These are phyloP conservation scores for Phalaenopsis equestris DNA, from an alignment of 106 monocot species.

Conservation along the genomic window DNA sequence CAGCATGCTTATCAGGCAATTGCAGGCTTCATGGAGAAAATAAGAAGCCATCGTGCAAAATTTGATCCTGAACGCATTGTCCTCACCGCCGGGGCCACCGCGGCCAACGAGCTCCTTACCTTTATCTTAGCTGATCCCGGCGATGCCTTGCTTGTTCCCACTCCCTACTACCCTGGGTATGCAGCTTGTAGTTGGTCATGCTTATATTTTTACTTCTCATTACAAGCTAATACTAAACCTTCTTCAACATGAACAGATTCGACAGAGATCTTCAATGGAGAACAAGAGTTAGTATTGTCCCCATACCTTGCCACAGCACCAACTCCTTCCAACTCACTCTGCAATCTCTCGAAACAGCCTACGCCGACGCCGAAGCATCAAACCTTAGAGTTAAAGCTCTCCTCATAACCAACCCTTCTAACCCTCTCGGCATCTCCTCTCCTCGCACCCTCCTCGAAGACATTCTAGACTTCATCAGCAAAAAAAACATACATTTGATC, in stretches of 20 bases:
- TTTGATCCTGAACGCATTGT: slow-evolving; percentile 56
- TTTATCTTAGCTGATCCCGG: slow-evolving; percentile 74
- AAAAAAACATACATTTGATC: slow-evolving; percentile 63
- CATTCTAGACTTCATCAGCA: slow-evolving; percentile 32
- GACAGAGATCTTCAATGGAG: slow-evolving; percentile 81
- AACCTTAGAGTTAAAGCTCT: slow-evolving; percentile 34
- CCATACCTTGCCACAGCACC: slow-evolving; percentile 51
- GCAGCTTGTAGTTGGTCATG: neutral
- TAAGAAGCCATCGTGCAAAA: slow-evolving; percentile 41
- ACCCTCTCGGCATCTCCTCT: slow-evolving; percentile 40
- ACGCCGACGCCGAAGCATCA: slow-evolving; percentile 12
- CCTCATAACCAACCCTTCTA: slow-evolving; percentile 62
- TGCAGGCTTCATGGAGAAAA: slow-evolving; percentile 69
- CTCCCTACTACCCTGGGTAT: slow-evolving; percentile 89
- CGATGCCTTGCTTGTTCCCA: slow-evolving; percentile 68
- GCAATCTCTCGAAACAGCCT: slow-evolving; percentile 31
- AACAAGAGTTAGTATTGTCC: slow-evolving; percentile 55
- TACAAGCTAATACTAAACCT: neutral
- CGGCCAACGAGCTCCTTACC: slow-evolving; percentile 60
- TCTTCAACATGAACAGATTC: slow-evolving; percentile 31
- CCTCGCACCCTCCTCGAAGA: slow-evolving; percentile 33
- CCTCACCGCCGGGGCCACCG: slow-evolving; percentile 80
- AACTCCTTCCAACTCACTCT: slow-evolving; percentile 44
- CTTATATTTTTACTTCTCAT: too few relatives aligned
- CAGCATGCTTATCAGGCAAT: slow-evolving; percentile 35